Evolutionary conservation across 2,329 filamentous ascomycete genomes (phyloP).

Genomic region (Sporothrix luriei): DNA sequence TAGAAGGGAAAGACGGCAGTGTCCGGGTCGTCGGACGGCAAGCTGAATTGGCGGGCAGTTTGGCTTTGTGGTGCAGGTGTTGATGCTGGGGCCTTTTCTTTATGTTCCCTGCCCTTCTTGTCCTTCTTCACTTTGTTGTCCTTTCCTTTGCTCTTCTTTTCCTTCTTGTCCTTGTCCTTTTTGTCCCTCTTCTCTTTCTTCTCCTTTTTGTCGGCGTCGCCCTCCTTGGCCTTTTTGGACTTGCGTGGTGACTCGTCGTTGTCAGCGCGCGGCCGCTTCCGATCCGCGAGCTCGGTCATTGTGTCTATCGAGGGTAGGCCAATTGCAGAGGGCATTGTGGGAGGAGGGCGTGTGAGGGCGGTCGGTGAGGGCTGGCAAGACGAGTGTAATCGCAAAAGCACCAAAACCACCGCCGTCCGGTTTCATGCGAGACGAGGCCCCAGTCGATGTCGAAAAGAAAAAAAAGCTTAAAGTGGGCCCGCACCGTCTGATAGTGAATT

Average conservation of each 20-base stretch:
- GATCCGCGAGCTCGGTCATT: slow-evolving; percentile 27
- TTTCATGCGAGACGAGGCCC: neutral
- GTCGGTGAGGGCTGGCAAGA: neutral
- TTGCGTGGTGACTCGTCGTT: slow-evolving; percentile 30
- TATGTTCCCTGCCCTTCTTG: neutral
- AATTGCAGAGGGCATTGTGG: slow-evolving; percentile 31
- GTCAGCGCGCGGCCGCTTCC: slow-evolving; percentile 29
- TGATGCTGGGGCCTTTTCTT: neutral
- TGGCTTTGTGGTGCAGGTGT: neutral
- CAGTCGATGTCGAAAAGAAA: neutral
- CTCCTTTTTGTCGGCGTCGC: slow-evolving; percentile 12
- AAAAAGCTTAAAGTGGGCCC: slow-evolving; percentile 28
- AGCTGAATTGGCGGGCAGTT: neutral
- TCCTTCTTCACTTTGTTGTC: neutral
- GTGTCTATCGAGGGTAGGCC: slow-evolving; percentile 3
- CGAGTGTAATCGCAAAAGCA: neutral
- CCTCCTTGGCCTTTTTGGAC: slow-evolving; percentile 33
- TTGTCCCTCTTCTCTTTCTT: slow-evolving; percentile 26
- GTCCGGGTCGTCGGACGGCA: slow-evolving; percentile 9
- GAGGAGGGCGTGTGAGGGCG: neutral
- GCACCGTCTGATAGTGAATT: neutral
- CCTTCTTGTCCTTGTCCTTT: slow-evolving; percentile 25
- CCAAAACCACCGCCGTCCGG: neutral
- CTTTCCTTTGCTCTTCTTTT: slow-evolving; percentile 28
- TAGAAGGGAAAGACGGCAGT: slow-evolving; percentile 66